Conservation (phyloP, 305 asterid genomes). For the Fraxinus sp. region DNA sequence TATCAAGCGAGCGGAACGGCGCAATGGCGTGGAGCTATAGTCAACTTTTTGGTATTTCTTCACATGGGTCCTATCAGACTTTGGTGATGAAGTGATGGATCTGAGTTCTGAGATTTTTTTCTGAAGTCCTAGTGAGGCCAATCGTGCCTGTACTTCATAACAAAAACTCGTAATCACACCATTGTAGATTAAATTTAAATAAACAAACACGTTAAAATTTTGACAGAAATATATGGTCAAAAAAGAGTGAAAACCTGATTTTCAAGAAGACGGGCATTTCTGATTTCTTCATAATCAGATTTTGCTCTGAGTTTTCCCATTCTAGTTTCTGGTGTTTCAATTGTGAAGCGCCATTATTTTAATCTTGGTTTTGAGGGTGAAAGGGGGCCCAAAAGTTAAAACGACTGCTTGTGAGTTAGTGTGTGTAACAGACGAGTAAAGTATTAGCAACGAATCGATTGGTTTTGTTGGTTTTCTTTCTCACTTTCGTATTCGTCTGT, state of each 20-base stretch:
- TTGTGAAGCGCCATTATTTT: background rate
- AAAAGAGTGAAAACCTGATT: slow-evolving; percentile 47
- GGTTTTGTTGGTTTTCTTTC: background rate
- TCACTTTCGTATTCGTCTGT: background rate
- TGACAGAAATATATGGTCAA: background rate
- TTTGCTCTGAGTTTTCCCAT: slow-evolving; percentile 56
- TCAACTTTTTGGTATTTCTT: slow-evolving; percentile 44
- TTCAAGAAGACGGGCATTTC: slow-evolving; percentile 63
- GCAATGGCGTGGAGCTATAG: slow-evolving; percentile 50
- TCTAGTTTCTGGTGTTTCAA: background rate
- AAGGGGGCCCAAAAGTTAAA: background rate
- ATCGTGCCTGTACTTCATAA: slow-evolving; percentile 46
- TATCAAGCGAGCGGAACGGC: slow-evolving; percentile 59
- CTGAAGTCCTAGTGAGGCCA: slow-evolving; percentile 61
- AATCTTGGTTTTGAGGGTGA: background rate
- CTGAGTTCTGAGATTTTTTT: slow-evolving; percentile 55
- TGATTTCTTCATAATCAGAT: slow-evolving; percentile 58
- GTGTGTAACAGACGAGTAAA: background rate
- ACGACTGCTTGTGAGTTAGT: background rate
- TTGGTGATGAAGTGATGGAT: slow-evolving; percentile 42
- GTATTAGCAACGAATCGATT: background rate
- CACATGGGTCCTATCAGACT: slow-evolving; percentile 37
- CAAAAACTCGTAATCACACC: background rate
- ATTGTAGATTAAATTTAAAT: background rate
- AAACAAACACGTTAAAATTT: background rate